phyloP scores from a whole-genome alignment of 352 stramenopile species.

The Globisporangium abappressorium region DNA sequence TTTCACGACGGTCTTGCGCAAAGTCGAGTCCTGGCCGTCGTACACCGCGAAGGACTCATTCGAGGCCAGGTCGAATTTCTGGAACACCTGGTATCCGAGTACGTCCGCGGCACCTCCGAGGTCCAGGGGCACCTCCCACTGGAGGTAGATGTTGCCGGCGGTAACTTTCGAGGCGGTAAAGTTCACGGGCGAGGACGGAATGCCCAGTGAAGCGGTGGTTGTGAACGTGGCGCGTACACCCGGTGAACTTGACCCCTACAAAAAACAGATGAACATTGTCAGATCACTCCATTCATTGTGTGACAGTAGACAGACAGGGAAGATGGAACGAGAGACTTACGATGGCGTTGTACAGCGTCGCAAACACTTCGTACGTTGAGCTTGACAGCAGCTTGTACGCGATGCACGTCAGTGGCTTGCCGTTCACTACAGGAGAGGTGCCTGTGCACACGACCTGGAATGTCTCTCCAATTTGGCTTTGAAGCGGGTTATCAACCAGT shows the following conservation, averaged over 20 bases:
- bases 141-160: slow-evolving; percentile 48
- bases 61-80: slow-evolving; percentile 21
- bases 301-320: background rate
- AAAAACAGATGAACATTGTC: background rate
- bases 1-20: slow-evolving; percentile 22
- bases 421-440: background rate
- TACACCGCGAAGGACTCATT: slow-evolving; percentile 44
- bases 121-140: slow-evolving; percentile 49
- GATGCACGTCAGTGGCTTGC: slow-evolving; percentile 24
- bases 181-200: slow-evolving; percentile 43
- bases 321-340: slow-evolving; percentile 19
- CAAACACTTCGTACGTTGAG: slow-evolving; percentile 50
- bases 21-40: slow-evolving; percentile 42
- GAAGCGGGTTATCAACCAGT: background rate
- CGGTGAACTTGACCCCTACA: slow-evolving; percentile 32
- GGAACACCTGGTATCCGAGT: slow-evolving; percentile 54
- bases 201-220: slow-evolving; percentile 26
- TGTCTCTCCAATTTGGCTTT: background rate
- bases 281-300: background rate
- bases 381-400: slow-evolving; percentile 32
- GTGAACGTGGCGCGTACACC: slow-evolving; percentile 19
- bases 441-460: slow-evolving; percentile 11
- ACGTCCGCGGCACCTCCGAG: slow-evolving; percentile 39
- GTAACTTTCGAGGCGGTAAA: slow-evolving; percentile 35
- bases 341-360: slow-evolving; percentile 33